Base-by-base conservation (phyloP, 768 basidiomycete species). In the Leucocoprinus birnbaumii region DNA sequence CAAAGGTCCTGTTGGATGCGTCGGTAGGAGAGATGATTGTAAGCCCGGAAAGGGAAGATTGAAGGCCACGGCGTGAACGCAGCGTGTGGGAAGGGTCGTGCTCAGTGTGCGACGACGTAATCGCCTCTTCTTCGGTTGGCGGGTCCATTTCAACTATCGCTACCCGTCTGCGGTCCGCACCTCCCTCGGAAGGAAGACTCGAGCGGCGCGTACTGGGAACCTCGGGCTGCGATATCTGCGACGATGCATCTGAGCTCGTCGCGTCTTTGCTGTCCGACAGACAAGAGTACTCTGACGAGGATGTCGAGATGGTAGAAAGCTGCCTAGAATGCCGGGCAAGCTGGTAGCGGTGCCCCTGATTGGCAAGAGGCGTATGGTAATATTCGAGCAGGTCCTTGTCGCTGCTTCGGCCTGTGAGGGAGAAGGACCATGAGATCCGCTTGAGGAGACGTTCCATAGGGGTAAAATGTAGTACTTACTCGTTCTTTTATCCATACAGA, bases 1-100 rank as follows among this genome's bases (percentile, higher is more conserved):
- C 73, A 62, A 84, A 82, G 13, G 76, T 68, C 44, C 65, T 71
- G 14, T 78, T 76, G 8, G 82, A 76, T 59, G 83, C 84, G 66
- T 88, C 89, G 37, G 87, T 86, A 48, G 87, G 88, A 51, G 85
- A 85, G 57, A 89, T 83, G 59, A 90, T 74, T 50, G 87, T 83
- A 22, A 89, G 74, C 51, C 82, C 80, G 9, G 71, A 66, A 10
- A 80, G 62, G 59, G 69, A 71, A 35, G 73, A 69, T 52, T 73
- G 67, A 51, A 74, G 61, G 16, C 73, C 72, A 19, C 76, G 72
- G 53, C 73, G 71, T 37, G 77, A 68, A 43, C 69, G 72, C 53
- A 75, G 58, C 35, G 71, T 68, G 56, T 60, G 60, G 42, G 65
- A 56, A 46, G 25, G 43, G 43, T 31, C 31, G 31, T 31, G 31